phyloP scores from a whole-genome alignment of 2,329 filamentous ascomycete genomes.

The Colletotrichum limetticola region DNA sequence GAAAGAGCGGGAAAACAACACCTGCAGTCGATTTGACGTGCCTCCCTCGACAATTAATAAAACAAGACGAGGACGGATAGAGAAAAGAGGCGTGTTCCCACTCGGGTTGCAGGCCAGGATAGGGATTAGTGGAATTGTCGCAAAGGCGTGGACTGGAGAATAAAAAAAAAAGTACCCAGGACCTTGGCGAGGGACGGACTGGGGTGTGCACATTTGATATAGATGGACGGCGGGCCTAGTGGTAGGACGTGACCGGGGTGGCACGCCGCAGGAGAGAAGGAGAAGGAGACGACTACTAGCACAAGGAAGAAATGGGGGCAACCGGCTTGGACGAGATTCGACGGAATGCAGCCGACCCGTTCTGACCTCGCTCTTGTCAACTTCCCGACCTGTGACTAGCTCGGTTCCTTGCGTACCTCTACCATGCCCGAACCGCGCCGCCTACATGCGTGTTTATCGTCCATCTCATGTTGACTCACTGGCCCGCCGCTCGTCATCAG shows the following conservation, averaged over 20 bases:
- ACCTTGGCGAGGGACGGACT: constrained; percentile 14
- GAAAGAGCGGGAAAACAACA: neutral
- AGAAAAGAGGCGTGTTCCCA: constrained; percentile 24
- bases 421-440: constrained; percentile 1
- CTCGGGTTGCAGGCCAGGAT: constrained; percentile 25
- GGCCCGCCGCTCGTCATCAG: neutral
- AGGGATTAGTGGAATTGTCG: constrained; percentile 12
- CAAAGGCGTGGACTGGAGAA: neutral
- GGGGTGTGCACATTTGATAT: constrained; percentile 30
- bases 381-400: constrained; percentile 25
- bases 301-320: neutral
- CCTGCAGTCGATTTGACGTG: neutral
- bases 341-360: constrained; percentile 19
- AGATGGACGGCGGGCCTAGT: neutral
- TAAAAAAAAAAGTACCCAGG: constrained; percentile 2
- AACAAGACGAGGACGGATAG: neutral
- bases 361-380: constrained; percentile 18
- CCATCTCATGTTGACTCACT: neutral
- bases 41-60: constrained; percentile 14
- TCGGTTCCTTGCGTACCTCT: neutral
- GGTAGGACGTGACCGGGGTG: neutral
- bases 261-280: neutral
- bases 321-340: neutral
- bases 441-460: neutral
- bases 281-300: neutral